A percentile compares a stretch with the other conserved stretches of the same genome.
phyloP scores from a whole-genome alignment of 1,139 yeast species.

The Arxiozyma bovina region DNA sequence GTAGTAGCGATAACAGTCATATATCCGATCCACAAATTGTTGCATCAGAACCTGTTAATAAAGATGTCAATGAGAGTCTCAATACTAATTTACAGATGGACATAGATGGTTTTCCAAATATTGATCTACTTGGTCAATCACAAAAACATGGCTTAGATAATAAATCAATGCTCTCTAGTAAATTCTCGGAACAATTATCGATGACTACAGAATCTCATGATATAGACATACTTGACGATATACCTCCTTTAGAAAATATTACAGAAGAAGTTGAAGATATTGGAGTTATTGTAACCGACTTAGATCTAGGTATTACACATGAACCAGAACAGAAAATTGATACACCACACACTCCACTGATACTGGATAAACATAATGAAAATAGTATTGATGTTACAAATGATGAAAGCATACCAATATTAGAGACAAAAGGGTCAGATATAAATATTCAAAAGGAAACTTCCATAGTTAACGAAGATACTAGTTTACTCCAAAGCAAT shows the following conservation, averaged over 20 bases:
- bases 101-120: background rate
- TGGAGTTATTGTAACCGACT: background rate
- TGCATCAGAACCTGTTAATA: background rate
- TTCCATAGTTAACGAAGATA: background rate
- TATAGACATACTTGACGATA: slow-evolving; percentile 1
- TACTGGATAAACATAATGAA: background rate
- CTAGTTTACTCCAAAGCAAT: background rate
- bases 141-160: background rate
- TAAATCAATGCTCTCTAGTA: background rate
- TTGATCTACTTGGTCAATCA: background rate
- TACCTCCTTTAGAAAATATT: slow-evolving; percentile 1
- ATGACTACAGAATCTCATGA: background rate
- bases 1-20: background rate
- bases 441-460: background rate
- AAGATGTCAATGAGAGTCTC: background rate
- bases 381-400: background rate
- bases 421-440: background rate
- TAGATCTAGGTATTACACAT: background rate
- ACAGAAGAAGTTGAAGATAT: background rate
- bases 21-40: background rate
- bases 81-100: background rate
- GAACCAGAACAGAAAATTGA: background rate
- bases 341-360: background rate
- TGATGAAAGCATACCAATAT: background rate
- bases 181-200: background rate